Evolutionary conservation across 257 asterid species (phyloP).

Genomic region (Salvia splendens): DNA sequence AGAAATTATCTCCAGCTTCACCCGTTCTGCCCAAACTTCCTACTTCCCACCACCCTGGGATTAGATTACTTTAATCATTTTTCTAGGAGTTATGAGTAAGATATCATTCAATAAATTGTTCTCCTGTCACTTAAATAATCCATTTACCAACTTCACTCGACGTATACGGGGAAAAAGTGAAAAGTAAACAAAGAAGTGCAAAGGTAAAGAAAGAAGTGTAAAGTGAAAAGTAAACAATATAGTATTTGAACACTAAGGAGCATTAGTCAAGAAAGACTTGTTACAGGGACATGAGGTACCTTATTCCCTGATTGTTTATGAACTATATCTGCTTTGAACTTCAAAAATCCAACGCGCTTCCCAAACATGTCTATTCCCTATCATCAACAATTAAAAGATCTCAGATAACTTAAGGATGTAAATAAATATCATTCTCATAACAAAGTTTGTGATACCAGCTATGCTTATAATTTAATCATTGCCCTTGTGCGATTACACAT

Average conservation of each 20-base stretch:
- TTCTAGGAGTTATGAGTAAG: not conserved
- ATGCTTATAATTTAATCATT: not conserved
- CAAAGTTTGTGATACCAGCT: conserved; percentile 7
- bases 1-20: not conserved
- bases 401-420: conserved; percentile 19
- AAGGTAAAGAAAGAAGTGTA: too few species aligned
- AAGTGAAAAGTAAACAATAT: conserved; percentile 3
- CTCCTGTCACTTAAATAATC: not conserved
- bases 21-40: not conserved
- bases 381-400: conserved; percentile 32
- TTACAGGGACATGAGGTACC: conserved; percentile 42
- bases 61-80: conserved; percentile 3
- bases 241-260: not conserved
- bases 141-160: not conserved
- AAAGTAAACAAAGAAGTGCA: not conserved
- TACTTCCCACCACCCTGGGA: conserved; percentile 5
- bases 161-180: not conserved
- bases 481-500: not conserved
- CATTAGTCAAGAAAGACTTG: conserved; percentile 16
- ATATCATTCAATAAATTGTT: not conserved
- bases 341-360: conserved; percentile 84
- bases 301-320: conserved; percentile 73
- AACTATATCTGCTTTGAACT: conserved; percentile 81
- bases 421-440: not conserved
- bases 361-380: conserved; percentile 97